A percentile compares a stretch with the other conserved stretches of the same genome.
Conservation (phyloP, 306 rosid species). For the Astragalus glycyphyllos region DNA sequence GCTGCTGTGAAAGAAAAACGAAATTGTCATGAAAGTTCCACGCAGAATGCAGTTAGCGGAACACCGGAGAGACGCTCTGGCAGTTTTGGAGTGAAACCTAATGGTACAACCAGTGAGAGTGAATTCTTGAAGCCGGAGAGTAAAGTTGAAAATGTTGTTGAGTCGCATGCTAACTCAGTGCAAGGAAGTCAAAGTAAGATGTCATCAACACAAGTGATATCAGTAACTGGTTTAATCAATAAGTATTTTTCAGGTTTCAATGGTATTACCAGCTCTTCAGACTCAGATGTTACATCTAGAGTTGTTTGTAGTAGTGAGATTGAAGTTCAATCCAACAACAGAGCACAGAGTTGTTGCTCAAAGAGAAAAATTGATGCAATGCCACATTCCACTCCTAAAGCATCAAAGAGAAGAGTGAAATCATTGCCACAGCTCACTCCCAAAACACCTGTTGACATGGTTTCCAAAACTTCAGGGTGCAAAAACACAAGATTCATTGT, state of each 20-base stretch:
- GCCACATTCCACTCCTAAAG: constrained; percentile 42
- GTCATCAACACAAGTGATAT: constrained; percentile 67
- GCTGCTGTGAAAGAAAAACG: constrained; percentile 40
- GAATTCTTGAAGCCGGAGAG: constrained; percentile 28
- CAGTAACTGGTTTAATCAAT: constrained; percentile 66
- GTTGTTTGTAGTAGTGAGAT: constrained; percentile 41
- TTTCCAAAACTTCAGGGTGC: constrained; percentile 37
- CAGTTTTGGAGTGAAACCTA: constrained; percentile 35
- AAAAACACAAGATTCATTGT: constrained; percentile 47
- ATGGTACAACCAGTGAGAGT: constrained; percentile 12
- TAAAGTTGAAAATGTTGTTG: constrained; percentile 45
- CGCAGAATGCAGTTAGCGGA: constrained; percentile 40
- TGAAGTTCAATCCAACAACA: constrained; percentile 44
- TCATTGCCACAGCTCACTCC: constrained; percentile 41
- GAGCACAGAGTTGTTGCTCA: constrained; percentile 20
- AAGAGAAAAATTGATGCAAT: constrained; percentile 36
- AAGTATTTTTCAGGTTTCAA: constrained; percentile 56
- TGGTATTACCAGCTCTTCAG: constrained; percentile 53
- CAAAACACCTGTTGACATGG: constrained; percentile 45
- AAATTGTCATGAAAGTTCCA: constrained; percentile 14
- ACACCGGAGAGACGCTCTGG: constrained; percentile 29
- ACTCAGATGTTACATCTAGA: constrained; percentile 52
- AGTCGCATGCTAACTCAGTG: constrained; percentile 38
- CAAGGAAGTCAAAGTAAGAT: constrained; percentile 52
- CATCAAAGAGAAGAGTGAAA: constrained; percentile 40